A percentile compares a stretch with the other conserved stretches of the same genome.
These are phyloP conservation scores for Gypsophila paniculata DNA, from an alignment of 179 eudicot species.

Conservation along the genomic window DNA sequence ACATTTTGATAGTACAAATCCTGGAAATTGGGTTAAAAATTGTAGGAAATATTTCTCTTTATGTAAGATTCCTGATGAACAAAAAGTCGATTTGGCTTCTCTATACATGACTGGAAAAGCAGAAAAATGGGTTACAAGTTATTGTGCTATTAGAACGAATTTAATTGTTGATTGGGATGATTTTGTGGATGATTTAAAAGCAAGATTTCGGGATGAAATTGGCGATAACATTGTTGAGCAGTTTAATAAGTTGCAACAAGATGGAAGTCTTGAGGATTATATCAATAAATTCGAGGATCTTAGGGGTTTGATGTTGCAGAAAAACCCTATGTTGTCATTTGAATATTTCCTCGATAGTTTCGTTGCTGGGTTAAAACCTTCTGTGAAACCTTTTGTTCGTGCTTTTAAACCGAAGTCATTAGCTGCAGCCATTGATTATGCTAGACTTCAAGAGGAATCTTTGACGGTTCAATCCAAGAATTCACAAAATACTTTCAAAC, in stretches of 20 bases:
- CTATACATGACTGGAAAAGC: background rate
- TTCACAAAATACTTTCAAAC: no score
- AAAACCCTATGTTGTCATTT: background rate
- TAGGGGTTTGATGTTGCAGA: background rate
- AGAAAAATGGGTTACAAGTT: background rate
- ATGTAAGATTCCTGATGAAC: conserved; percentile 5
- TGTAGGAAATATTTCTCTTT: background rate
- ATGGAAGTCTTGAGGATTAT: background rate
- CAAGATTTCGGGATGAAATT: no score
- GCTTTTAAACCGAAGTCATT: background rate
- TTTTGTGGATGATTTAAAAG: background rate
- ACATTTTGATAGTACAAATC: no score
- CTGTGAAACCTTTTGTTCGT: background rate
- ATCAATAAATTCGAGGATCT: background rate
- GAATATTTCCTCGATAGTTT: background rate
- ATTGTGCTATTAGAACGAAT: no score
- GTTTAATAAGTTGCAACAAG: background rate
- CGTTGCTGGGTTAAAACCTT: background rate
- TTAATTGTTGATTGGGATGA: background rate
- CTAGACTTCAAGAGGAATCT: conserved; percentile 7
- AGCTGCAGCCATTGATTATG: background rate
- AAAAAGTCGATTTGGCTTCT: background rate
- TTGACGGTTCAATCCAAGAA: no score
- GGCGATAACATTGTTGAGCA: background rate
- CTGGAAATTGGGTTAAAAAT: conserved; percentile 4